Evolutionary conservation across 345 rosid genomes (phyloP).

Genomic region (Brassica cretica): DNA sequence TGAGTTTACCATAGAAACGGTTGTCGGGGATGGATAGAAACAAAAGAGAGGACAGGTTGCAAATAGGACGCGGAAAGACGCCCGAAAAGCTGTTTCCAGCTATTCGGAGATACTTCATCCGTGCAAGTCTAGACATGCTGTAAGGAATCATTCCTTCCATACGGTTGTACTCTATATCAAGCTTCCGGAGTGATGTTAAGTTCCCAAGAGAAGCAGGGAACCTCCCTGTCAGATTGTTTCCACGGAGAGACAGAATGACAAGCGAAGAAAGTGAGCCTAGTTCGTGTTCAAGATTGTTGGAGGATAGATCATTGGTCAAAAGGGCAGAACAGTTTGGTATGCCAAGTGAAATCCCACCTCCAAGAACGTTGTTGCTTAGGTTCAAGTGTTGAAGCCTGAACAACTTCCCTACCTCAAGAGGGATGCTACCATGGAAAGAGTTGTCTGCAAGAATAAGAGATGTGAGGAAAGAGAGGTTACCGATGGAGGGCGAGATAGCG

Average conservation of each 20-base stretch:
- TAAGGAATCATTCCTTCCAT: neutral
- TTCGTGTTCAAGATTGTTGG: neutral
- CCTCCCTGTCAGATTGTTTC: neutral
- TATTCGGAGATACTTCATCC: neutral
- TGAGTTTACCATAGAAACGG: neutral
- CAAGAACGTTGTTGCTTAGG: neutral
- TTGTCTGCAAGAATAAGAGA: neutral
- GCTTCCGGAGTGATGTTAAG: neutral
- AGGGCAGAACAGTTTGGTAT: neutral
- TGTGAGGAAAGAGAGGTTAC: slow-evolving; percentile 2
- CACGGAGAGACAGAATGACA: neutral
- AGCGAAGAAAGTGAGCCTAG: neutral
- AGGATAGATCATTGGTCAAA: neutral
- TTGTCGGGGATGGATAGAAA: neutral
- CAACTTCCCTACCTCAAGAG: neutral
- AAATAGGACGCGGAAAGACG: neutral
- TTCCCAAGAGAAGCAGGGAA: neutral
- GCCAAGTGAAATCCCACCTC: neutral
- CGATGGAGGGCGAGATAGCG: neutral
- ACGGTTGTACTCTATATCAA: neutral
- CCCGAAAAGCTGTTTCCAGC: neutral
- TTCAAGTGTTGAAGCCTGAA: neutral
- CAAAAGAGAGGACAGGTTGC: neutral
- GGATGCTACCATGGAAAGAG: neutral
- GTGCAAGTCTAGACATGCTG: neutral